These are phyloP conservation scores for Drechslera avenae DNA, from an alignment of 2,329 filamentous ascomycete genomes.

Conservation along the genomic window DNA sequence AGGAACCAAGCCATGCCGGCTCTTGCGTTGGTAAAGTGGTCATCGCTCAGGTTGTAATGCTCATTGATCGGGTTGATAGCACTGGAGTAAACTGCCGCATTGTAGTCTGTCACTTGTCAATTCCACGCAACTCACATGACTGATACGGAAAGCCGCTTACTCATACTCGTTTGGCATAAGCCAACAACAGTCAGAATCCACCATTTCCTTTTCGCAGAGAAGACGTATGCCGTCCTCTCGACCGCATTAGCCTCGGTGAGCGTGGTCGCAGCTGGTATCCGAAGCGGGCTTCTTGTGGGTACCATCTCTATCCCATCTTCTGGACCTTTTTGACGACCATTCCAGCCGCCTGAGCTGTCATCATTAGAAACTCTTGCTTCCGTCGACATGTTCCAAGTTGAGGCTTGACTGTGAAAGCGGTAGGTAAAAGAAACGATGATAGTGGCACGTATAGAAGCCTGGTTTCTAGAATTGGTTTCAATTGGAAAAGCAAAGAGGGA, in stretches of 20 bases:
- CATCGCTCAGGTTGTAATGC: constrained; percentile 58
- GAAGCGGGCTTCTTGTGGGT: background rate
- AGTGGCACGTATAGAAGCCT: background rate
- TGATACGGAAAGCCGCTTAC: constrained; percentile 50
- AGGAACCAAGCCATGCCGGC: constrained; percentile 76
- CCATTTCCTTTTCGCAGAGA: constrained; percentile 59
- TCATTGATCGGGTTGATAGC: constrained; percentile 58
- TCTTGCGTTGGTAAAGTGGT: constrained; percentile 50
- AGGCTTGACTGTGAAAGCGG: background rate
- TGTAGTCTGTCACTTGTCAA: constrained; percentile 51
- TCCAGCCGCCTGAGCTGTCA: background rate
- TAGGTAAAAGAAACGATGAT: background rate
- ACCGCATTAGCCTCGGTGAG: constrained; percentile 27
- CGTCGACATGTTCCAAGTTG: constrained; percentile 5
- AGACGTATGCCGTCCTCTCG: constrained; percentile 52
- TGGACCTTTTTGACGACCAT: background rate
- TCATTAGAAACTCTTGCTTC: constrained; percentile 10
- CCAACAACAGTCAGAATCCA: constrained; percentile 59
- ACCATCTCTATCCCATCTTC: constrained; percentile 9
- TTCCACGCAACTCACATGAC: constrained; percentile 21
- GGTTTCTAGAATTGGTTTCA: too few relatives aligned
- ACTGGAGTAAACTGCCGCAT: constrained; percentile 61
- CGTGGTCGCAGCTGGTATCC: constrained; percentile 4
- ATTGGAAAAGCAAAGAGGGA: background rate
- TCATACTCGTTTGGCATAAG: constrained; percentile 58